These are phyloP conservation scores for Nyssa sinensis DNA, from an alignment of 148 eudicot genomes.

Conservation along the genomic window DNA sequence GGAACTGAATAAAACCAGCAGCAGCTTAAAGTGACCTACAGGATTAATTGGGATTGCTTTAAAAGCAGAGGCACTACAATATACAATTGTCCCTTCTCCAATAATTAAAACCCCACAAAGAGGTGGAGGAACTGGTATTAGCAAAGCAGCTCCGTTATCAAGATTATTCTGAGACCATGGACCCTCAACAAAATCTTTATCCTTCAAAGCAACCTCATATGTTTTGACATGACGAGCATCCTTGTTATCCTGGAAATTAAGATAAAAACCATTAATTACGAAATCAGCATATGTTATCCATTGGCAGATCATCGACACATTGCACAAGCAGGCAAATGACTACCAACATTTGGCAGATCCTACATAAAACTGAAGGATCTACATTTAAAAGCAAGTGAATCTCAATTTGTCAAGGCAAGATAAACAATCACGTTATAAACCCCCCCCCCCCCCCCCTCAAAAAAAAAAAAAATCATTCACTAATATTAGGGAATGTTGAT, in stretches of 20 bases:
- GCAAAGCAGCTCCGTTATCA: slow-evolving; percentile 90
- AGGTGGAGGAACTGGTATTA: slow-evolving; percentile 96
- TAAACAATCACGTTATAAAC: not conserved
- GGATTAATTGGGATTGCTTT: slow-evolving; percentile 95
- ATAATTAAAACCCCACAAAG: slow-evolving; percentile 93
- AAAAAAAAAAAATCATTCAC: not conserved
- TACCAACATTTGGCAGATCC: not conserved
- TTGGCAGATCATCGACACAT: not conserved
- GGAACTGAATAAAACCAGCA: not conserved
- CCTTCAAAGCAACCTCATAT: slow-evolving; percentile 88
- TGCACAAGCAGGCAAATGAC: not conserved
- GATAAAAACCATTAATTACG: not conserved
- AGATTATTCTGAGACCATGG: slow-evolving; percentile 89
- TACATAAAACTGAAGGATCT: not conserved
- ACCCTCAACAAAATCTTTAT: slow-evolving; percentile 84
- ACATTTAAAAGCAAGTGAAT: not conserved
- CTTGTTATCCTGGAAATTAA: slow-evolving; percentile 80
- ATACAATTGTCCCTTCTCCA: slow-evolving; percentile 95
- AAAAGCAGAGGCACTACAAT: slow-evolving; percentile 88
- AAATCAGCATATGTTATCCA: not conserved
- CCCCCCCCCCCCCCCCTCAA: too few species aligned
- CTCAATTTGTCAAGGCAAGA: slow-evolving; percentile 8
- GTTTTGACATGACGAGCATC: slow-evolving; percentile 97
- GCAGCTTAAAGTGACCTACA: slow-evolving; percentile 45
- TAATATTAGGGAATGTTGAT: not conserved